phyloP scores from a whole-genome alignment of 2,329 filamentous ascomycete species.

The Aspergillus udagawae region DNA sequence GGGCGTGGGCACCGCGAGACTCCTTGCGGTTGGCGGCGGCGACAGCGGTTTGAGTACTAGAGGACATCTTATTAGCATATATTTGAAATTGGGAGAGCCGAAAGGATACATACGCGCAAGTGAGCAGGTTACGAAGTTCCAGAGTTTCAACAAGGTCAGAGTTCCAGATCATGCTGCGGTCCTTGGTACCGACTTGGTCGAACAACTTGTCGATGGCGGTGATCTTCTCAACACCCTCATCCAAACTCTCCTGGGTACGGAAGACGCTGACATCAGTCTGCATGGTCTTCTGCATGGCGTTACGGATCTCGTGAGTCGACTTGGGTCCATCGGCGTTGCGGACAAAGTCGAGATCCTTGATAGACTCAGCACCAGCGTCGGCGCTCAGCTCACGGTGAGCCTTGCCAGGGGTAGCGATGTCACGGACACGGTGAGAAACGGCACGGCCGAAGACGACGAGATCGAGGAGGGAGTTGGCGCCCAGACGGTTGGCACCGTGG shows the following conservation, averaged over 20 bases:
- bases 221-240: slow-evolving; percentile 89
- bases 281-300: slow-evolving; percentile 97
- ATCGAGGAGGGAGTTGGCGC: slow-evolving; percentile 97
- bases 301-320: slow-evolving; percentile 81
- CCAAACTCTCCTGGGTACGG: slow-evolving; percentile 87
- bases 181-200: slow-evolving; percentile 85
- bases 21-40: slow-evolving; percentile 93
- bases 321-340: slow-evolving; percentile 80
- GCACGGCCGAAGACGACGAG: slow-evolving; percentile 96
- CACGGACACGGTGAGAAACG: slow-evolving; percentile 93
- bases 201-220: slow-evolving; percentile 76
- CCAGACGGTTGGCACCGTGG: slow-evolving; percentile 95
- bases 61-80: slow-evolving; percentile 9
- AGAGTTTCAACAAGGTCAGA: slow-evolving; percentile 94
- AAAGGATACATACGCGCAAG: slow-evolving; percentile 73
- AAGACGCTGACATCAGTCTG: slow-evolving; percentile 96
- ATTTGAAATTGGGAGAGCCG: slow-evolving; percentile 3
- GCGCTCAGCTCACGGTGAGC: slow-evolving; percentile 74
- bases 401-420: slow-evolving; percentile 81
- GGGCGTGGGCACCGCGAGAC: slow-evolving; percentile 92
- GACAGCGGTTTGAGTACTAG: slow-evolving; percentile 80
- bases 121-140: slow-evolving; percentile 90
- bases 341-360: slow-evolving; percentile 78
- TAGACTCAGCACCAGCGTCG: slow-evolving; percentile 84
- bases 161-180: slow-evolving; percentile 99